phyloP scores from a whole-genome alignment of 1,284 basidiomycete species.

The Fomitopsis palustris region DNA sequence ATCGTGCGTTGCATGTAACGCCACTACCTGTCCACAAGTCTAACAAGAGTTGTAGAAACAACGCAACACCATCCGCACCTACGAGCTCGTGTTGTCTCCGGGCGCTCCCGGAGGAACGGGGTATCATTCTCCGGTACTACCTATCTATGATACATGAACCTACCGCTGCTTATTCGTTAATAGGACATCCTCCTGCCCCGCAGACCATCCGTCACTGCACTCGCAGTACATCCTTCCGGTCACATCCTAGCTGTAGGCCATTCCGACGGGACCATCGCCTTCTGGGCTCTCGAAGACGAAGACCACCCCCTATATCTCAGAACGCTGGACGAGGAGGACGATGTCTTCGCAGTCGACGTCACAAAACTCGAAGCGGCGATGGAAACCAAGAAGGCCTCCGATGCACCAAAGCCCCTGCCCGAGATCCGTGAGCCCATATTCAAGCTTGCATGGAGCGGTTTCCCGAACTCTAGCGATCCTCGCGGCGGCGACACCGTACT shows the following conservation, averaged over 20 bases:
- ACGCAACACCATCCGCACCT: constrained; percentile 57
- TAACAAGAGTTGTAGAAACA: constrained; percentile 40
- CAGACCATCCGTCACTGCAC: constrained; percentile 65
- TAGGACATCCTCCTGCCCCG: constrained; percentile 73
- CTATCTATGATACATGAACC: no score
- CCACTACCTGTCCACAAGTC: neutral
- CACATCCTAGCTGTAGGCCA: constrained; percentile 72
- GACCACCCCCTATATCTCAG: constrained; percentile 79
- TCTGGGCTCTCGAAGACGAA: constrained; percentile 84
- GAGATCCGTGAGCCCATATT: constrained; percentile 76
- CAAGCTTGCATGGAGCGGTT: constrained; percentile 84
- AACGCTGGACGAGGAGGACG: constrained; percentile 53
- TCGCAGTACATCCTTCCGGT: constrained; percentile 69
- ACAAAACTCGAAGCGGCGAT: constrained; percentile 43
- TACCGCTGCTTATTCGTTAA: neutral
- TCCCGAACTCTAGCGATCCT: constrained; percentile 59
- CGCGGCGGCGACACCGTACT: constrained; percentile 69
- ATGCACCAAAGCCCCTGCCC: neutral
- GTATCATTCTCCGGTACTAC: constrained; percentile 46
- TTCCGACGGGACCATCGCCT: constrained; percentile 83
- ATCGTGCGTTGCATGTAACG: constrained; percentile 43
- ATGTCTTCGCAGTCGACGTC: constrained; percentile 50
- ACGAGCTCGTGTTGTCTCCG: constrained; percentile 66
- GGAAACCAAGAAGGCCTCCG: constrained; percentile 17
- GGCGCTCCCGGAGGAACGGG: constrained; percentile 80